Conservation (phyloP, 805 yeast species). For the Nakazawaea ambrosiae region DNA sequence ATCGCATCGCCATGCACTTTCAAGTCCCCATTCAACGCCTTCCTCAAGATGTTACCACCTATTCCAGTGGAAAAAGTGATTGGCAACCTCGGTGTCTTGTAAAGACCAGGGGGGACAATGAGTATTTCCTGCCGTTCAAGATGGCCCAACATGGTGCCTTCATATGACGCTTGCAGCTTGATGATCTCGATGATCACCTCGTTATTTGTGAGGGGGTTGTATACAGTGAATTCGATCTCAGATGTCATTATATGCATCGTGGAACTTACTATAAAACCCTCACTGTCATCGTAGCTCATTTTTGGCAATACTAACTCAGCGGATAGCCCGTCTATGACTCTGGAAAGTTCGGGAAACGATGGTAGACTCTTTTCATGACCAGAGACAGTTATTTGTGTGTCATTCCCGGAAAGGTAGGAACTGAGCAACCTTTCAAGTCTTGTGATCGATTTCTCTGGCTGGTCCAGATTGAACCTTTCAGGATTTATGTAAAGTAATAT, state of each 20-base stretch:
- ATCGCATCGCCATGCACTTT: slow-evolving; percentile 39
- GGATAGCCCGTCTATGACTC: slow-evolving; percentile 17
- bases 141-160: slow-evolving; percentile 39
- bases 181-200: slow-evolving; percentile 33
- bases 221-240: slow-evolving; percentile 45
- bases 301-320: slow-evolving; percentile 24
- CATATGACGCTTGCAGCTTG: slow-evolving; percentile 41
- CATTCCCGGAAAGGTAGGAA: slow-evolving; percentile 30
- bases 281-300: slow-evolving; percentile 9
- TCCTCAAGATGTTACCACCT: slow-evolving; percentile 41
- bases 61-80: slow-evolving; percentile 37
- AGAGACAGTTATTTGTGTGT: slow-evolving; percentile 22
- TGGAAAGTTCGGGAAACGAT: slow-evolving; percentile 19
- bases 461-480: slow-evolving; percentile 10
- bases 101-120: slow-evolving; percentile 44
- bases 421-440: slow-evolving; percentile 30
- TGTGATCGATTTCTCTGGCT: slow-evolving; percentile 13
- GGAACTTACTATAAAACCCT: slow-evolving; percentile 39
- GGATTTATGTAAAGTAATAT: slow-evolving; percentile 16
- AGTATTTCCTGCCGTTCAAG: slow-evolving; percentile 33
- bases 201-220: slow-evolving; percentile 46
- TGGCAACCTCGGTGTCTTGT: slow-evolving; percentile 43
- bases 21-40: slow-evolving; percentile 45
- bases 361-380: slow-evolving; percentile 21
- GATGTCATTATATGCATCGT: slow-evolving; percentile 50